phyloP scores from a whole-genome alignment of 306 rosid species.

The Rosa lucieae region DNA sequence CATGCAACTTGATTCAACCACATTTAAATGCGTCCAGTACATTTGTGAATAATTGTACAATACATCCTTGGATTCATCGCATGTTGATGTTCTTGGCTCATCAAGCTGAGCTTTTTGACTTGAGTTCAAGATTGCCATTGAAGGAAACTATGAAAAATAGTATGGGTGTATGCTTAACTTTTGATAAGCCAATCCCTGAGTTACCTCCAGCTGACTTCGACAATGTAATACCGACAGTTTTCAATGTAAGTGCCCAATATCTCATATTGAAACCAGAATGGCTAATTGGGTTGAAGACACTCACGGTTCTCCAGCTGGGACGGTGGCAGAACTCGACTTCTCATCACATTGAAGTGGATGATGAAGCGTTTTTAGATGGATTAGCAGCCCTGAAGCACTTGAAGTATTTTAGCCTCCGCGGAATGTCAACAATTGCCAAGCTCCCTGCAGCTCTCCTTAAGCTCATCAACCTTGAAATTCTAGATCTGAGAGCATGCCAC shows the following conservation, averaged over 20 bases:
- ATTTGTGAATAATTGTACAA: not conserved
- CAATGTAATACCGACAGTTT: constrained; percentile 9
- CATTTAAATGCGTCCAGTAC: not conserved
- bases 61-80: constrained; percentile 32
- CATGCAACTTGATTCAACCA: constrained; percentile 9
- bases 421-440: constrained; percentile 23
- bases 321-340: constrained; percentile 18
- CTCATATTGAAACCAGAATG: not conserved
- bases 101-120: not conserved
- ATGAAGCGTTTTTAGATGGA: constrained; percentile 8
- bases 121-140: not conserved
- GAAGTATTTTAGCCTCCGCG: constrained; percentile 34
- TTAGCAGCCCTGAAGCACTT: constrained; percentile 19
- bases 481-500: constrained; percentile 38
- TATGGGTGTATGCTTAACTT: not conserved
- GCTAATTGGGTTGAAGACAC: constrained; percentile 5
- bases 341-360: constrained; percentile 37
- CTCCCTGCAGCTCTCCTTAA: constrained; percentile 19
- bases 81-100: constrained; percentile 17
- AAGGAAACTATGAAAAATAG: not conserved
- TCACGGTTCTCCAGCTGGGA: constrained; percentile 33
- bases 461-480: constrained; percentile 19
- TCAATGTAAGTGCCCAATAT: constrained; percentile 23
- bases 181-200: not conserved
- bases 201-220: not conserved